These are phyloP conservation scores for Trametes meyenii DNA, from an alignment of 768 basidiomycete genomes.

Conservation along the genomic window DNA sequence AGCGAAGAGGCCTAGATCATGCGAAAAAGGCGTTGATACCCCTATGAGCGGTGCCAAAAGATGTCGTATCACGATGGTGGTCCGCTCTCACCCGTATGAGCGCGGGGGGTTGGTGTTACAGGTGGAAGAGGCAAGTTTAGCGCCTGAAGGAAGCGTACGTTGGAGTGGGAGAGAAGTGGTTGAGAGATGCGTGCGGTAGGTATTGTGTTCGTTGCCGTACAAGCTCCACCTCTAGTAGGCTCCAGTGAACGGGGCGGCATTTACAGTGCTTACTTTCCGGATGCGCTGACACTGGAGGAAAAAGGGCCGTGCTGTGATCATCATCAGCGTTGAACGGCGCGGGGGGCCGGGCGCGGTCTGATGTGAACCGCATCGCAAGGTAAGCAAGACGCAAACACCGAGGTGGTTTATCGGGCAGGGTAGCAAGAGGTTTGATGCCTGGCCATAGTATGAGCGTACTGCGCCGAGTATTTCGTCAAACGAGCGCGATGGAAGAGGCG, in stretches of 20 bases:
- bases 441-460: neutral
- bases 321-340: neutral
- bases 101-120: neutral
- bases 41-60: constrained; percentile 1
- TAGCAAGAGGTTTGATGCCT: neutral
- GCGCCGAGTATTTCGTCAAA: neutral
- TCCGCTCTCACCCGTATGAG: neutral
- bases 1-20: neutral
- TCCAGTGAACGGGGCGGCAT: no score
- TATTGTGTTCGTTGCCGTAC: no score
- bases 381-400: no score
- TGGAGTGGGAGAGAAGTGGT: neutral
- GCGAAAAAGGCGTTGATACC: neutral
- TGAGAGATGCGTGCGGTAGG: no score
- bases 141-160: neutral
- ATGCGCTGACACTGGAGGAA: neutral
- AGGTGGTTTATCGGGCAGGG: no score
- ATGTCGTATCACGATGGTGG: neutral
- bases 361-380: neutral
- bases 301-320: constrained; percentile 4
- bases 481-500: neutral
- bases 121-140: neutral
- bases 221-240: no score
- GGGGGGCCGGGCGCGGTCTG: constrained; percentile 3
- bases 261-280: no score